Conservation (phyloP, 2,329 filamentous ascomycete genomes). For the Penicillium hordei region DNA sequence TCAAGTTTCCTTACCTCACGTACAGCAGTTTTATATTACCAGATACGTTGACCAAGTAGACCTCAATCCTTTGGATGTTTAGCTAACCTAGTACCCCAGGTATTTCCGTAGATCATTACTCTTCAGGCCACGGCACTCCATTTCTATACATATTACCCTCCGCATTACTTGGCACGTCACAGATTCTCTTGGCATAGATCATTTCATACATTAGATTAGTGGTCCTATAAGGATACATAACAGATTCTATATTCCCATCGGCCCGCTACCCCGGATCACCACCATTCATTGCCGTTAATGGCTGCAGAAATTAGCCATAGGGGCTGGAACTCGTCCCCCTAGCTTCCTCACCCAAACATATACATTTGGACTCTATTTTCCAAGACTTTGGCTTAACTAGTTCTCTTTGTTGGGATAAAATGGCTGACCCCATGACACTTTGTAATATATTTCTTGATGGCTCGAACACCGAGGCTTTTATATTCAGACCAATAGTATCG, state of each 20-base stretch:
- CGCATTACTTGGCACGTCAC: conserved; percentile 15
- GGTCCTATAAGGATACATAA: background rate
- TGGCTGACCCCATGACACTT: background rate
- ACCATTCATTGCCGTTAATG: background rate
- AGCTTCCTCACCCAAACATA: background rate
- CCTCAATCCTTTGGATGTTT: background rate
- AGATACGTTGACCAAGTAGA: background rate
- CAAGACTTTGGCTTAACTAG: background rate
- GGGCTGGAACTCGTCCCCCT: background rate
- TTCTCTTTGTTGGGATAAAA: background rate
- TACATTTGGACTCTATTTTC: background rate
- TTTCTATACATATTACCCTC: conserved; percentile 1
- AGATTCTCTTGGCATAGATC: conserved; percentile 12
- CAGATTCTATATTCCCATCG: conserved; percentile 7
- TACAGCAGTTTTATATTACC: background rate
- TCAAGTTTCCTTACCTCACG: background rate
- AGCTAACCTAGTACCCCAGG: background rate
- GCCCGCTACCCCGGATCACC: conserved; percentile 23
- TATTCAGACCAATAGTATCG: background rate
- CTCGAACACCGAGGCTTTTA: background rate
- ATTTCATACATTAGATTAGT: no score
- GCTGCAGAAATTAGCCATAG: conserved; percentile 8
- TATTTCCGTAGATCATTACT: conserved; percentile 28
- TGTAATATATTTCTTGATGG: background rate
- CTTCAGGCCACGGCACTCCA: conserved; percentile 24